Base-by-base conservation (phyloP, 257 asterid genomes). In the Solanum sitiens region DNA sequence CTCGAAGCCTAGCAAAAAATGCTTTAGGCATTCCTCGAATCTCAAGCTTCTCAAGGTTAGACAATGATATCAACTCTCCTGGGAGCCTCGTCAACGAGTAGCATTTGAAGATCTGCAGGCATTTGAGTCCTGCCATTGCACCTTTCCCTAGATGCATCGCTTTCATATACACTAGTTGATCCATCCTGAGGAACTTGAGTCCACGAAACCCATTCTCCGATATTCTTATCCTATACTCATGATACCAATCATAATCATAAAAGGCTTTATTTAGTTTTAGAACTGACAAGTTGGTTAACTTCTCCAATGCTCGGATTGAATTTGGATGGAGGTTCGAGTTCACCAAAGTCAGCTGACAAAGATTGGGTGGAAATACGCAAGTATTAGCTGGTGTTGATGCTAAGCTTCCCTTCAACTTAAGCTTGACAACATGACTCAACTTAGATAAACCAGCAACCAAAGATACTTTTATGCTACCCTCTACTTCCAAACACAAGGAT, bases 281-380 rank as follows among this genome's bases (percentile, higher is more conserved):
- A 83, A 53, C 73, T 11, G 33, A 33, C 67, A 88, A 45, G 9
- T 72, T 80, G 3, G 89, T 72, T 15, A 88, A 37, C 76, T 25
- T 88, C 68, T 61, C 87, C 76, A 90, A 61, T 1, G 35, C 47
- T 8, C 18, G 40, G 47, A 88, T 86, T 10, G 91, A 88, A 33
- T 90, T 16, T 80, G 84, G 67, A 7, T 50, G 70, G 8, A 89
- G 84, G 0, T 11, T 9, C 3, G 84, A 47, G 25, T 35, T 14
- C 6, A 13, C 25, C 74, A 85, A 85, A 32, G 33, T 85, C 87
- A 89, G 83, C 89, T 45, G 75, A 32, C 53, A 18, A 85, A 89
- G 76, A 11, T 75, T 84, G 10, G 88, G 87, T 30, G 91, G 91
- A 61, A 89, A 89, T 16, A 25, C 63, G 3, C n/a, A 77, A 77